Evolutionary conservation across 2,329 filamentous ascomycete genomes (phyloP).

Genomic region (Trichoderma sp.): DNA sequence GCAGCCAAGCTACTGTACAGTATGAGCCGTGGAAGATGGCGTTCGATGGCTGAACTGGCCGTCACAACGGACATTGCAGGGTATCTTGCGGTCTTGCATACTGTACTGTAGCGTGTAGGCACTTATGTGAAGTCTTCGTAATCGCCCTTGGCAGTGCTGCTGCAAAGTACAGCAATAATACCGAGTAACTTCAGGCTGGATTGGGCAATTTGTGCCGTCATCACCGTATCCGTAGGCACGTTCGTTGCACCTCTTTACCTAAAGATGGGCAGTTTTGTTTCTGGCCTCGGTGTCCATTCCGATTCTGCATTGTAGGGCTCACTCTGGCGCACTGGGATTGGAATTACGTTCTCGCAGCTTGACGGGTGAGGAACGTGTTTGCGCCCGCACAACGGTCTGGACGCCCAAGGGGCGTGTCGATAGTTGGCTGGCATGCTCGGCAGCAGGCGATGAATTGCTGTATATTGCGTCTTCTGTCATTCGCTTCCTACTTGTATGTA

Average conservation of each 20-base stretch:
- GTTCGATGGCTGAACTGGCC: conserved; percentile 6
- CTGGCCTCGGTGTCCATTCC: conserved; percentile 16
- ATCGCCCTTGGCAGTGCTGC: not conserved
- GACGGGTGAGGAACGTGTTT: conserved; percentile 30
- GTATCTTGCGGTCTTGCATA: not conserved
- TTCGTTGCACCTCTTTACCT: not conserved
- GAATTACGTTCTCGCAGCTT: conserved; percentile 3
- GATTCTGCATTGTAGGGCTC: conserved; percentile 2
- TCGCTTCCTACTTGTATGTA: not conserved
- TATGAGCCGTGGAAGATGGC: conserved; percentile 3
- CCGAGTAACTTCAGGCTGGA: not conserved
- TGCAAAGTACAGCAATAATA: not conserved
- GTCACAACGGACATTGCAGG: conserved; percentile 16
- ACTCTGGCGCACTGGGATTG: not conserved
- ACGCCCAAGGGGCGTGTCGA: conserved; percentile 22
- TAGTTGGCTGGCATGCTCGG: conserved; percentile 32
- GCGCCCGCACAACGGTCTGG: conserved; percentile 27
- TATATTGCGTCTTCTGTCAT: not conserved
- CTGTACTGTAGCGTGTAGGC: too few species aligned
- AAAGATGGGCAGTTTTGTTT: not conserved
- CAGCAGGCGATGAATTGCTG: conserved; percentile 18
- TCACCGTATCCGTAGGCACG: not conserved
- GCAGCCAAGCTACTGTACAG: not conserved
- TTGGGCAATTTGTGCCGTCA: conserved; percentile 16
- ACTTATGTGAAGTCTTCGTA: not conserved